These are phyloP conservation scores for Terfezia claveryi DNA, from an alignment of 495 filamentous ascomycete genomes.

Conservation along the genomic window DNA sequence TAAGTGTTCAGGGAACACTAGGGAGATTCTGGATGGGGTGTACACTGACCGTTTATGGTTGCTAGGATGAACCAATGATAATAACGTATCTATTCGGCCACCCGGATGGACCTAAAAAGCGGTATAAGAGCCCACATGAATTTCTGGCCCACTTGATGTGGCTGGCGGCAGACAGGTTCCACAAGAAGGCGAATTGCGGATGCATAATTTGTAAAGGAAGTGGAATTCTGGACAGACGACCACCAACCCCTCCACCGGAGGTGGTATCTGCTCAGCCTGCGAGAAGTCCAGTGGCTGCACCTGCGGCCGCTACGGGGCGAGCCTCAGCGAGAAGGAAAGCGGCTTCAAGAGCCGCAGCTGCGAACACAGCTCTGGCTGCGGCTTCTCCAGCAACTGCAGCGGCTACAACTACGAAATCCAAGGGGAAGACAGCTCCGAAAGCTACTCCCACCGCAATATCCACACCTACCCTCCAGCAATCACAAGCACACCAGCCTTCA, in stretches of 20 bases:
- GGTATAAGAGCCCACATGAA: slow-evolving; percentile 35
- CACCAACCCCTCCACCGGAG: neutral
- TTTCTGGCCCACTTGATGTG: slow-evolving; percentile 42
- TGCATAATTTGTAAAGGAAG: slow-evolving; percentile 29
- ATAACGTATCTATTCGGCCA: slow-evolving; percentile 44
- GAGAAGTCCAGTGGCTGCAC: slow-evolving; percentile 2
- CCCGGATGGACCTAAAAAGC: slow-evolving; percentile 33
- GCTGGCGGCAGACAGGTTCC: slow-evolving; percentile 30
- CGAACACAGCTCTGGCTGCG: neutral
- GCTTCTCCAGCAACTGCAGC: neutral
- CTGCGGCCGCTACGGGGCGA: slow-evolving; percentile 3
- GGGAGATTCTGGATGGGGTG: too few relatives aligned
- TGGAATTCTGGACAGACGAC: neutral
- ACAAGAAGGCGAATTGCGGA: slow-evolving; percentile 34
- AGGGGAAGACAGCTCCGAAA: neutral
- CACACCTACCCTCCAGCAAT: neutral
- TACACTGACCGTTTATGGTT: neutral
- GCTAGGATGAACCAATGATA: slow-evolving; percentile 23
- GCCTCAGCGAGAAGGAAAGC: slow-evolving; percentile 3
- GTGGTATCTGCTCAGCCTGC: neutral
- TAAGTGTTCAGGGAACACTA: neutral
- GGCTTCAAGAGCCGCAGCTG: slow-evolving; percentile 2
- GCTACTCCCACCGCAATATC: neutral
- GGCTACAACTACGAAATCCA: neutral
- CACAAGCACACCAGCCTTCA: neutral